Evolutionary conservation across 257 asterid species (phyloP).

Genomic region (Schizonepeta tenuifolia): DNA sequence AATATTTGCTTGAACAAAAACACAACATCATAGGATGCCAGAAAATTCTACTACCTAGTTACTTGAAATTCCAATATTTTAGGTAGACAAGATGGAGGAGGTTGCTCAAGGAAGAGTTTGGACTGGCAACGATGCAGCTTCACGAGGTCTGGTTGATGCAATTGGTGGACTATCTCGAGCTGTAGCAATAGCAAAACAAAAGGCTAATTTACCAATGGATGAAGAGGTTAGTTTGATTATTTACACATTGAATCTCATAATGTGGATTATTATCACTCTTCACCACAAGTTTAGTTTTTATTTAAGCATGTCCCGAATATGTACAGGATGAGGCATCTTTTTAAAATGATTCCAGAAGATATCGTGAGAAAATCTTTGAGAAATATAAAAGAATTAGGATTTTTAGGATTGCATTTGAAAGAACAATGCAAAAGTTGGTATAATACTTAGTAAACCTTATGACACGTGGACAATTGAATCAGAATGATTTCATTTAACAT

Average conservation of each 20-base stretch:
- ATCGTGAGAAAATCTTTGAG: background rate
- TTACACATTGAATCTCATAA: constrained; percentile 19
- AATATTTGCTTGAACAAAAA: constrained; percentile 6
- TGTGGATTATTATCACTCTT: constrained; percentile 2
- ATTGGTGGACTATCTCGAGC: constrained; percentile 92
- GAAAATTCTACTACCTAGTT: constrained; percentile 21
- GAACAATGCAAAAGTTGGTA: background rate
- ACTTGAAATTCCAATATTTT: constrained; percentile 38
- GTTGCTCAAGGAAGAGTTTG: constrained; percentile 99
- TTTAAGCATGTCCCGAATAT: constrained; percentile 17
- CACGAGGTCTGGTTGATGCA: constrained; percentile 90
- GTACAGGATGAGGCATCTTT: background rate
- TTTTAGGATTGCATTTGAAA: background rate
- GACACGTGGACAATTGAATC: background rate
- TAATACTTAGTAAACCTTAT: background rate
- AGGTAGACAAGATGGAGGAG: constrained; percentile 94
- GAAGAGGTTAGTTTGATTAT: constrained; percentile 53
- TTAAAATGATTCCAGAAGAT: background rate
- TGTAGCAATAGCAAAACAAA: constrained; percentile 90
- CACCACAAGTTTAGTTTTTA: background rate
- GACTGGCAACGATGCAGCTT: constrained; percentile 92
- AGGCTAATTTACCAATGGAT: constrained; percentile 89
- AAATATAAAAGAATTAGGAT: background rate
- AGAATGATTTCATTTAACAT: background rate
- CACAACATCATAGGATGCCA: background rate